Evolutionary conservation across 108 stramenopile species (phyloP).

Genomic region (Nitzschia sp.): DNA sequence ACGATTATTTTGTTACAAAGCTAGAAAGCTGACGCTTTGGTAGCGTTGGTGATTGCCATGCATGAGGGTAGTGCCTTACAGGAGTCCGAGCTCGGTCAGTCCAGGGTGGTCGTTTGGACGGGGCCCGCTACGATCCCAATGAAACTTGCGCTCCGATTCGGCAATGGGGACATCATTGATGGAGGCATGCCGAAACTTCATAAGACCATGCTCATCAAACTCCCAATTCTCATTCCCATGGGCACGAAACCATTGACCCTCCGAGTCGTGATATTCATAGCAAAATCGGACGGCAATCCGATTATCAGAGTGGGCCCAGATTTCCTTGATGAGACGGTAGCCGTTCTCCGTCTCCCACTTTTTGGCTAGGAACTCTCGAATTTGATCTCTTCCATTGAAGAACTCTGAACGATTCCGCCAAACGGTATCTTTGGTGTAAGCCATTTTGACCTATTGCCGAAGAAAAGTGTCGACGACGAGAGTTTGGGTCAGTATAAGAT

Average conservation of each 20-base stretch:
- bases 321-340: conserved; percentile 70
- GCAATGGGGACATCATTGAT: conserved; percentile 68
- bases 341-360: conserved; percentile 17
- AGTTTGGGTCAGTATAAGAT: no score
- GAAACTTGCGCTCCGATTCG: conserved; percentile 45
- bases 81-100: conserved; percentile 30
- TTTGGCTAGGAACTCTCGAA: conserved; percentile 44
- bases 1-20: no score
- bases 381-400: conserved; percentile 51
- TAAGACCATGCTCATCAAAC: conserved; percentile 59
- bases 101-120: conserved; percentile 39
- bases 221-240: conserved; percentile 81
- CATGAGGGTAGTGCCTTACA: no score
- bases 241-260: conserved; percentile 59
- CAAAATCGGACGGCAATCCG: conserved; percentile 73
- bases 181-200: conserved; percentile 61
- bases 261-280: conserved; percentile 58
- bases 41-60: no score
- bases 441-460: conserved; percentile 16
- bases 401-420: conserved; percentile 62
- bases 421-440: conserved; percentile 53
- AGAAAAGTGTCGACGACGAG: no score
- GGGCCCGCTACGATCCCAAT: conserved; percentile 15
- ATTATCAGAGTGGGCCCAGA: conserved; percentile 54
- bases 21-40: no score